These are phyloP conservation scores for Akanthomyces dipterigenus DNA, from an alignment of 2,329 filamentous ascomycete genomes.

Conservation along the genomic window DNA sequence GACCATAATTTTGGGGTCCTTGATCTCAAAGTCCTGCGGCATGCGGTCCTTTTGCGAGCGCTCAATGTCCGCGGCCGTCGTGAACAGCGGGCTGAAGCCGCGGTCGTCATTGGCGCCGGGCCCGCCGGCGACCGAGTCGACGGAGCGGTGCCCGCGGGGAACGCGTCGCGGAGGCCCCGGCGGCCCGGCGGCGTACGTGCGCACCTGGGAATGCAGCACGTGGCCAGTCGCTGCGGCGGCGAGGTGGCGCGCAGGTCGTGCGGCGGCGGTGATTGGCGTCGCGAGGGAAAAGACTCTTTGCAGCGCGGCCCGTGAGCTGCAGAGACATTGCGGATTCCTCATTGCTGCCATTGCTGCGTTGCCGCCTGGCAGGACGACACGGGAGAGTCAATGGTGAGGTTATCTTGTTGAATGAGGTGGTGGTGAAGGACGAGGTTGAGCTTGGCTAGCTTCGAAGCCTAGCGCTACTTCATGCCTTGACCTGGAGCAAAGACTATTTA, in stretches of 20 bases:
- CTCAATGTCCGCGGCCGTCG: slow-evolving; percentile 25
- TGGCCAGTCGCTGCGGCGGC: slow-evolving; percentile 13
- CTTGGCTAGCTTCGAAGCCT: not conserved
- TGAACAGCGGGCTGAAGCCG: slow-evolving; percentile 28
- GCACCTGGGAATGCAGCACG: slow-evolving; percentile 14
- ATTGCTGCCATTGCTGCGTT: slow-evolving; percentile 20
- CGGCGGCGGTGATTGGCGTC: slow-evolving; percentile 13
- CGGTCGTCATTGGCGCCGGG: slow-evolving; percentile 16
- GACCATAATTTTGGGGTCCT: slow-evolving; percentile 34
- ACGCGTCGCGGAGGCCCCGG: slow-evolving; percentile 11
- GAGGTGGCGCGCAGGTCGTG: not conserved
- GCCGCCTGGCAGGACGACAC: too few species aligned
- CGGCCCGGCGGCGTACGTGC: slow-evolving; percentile 14
- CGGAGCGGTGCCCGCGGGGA: slow-evolving; percentile 1
- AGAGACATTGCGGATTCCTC: slow-evolving; percentile 32
- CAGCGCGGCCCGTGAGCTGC: slow-evolving; percentile 39
- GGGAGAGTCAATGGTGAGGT: not conserved
- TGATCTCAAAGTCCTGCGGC: slow-evolving; percentile 40
- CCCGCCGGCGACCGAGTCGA: slow-evolving; percentile 5
- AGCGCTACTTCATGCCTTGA: not conserved
- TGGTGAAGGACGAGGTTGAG: slow-evolving; percentile 8
- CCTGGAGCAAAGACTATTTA: too few species aligned
- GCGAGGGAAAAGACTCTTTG: slow-evolving; percentile 38
- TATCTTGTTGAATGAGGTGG: not conserved
- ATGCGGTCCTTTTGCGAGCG: slow-evolving; percentile 30